These are phyloP conservation scores for Hippophae rhamnoides DNA, from an alignment of 306 rosid genomes.

Conservation along the genomic window DNA sequence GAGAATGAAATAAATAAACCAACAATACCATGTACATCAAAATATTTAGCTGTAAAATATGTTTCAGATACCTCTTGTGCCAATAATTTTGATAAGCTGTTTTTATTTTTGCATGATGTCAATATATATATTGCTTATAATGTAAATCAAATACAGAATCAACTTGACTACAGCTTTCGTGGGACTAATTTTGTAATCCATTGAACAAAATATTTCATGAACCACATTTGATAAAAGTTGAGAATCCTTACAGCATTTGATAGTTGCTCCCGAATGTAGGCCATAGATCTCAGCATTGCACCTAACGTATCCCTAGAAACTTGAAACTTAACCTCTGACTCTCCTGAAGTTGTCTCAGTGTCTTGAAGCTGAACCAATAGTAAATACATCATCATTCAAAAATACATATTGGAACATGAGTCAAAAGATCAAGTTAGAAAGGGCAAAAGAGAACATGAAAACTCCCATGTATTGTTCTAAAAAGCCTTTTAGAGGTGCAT, in stretches of 20 bases:
- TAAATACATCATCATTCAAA: not conserved
- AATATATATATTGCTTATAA: too few relatives aligned
- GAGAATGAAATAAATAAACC: too few relatives aligned
- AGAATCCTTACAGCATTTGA: slow-evolving; percentile 53
- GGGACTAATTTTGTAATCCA: not conserved
- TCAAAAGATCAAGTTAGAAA: not conserved
- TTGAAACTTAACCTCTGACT: slow-evolving; percentile 86
- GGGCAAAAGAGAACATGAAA: too few relatives aligned
- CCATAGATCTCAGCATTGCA: slow-evolving; percentile 93
- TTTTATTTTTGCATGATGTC: too few relatives aligned
- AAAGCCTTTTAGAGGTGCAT: not conserved
- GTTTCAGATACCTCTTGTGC: too few relatives aligned
- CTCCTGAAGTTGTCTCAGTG: slow-evolving; percentile 70
- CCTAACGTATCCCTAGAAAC: slow-evolving; percentile 83
- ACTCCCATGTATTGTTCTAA: not conserved
- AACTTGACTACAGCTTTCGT: not conserved
- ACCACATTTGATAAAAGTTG: not conserved
- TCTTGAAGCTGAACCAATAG: slow-evolving; percentile 61
- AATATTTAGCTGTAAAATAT: too few relatives aligned
- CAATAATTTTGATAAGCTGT: too few relatives aligned
- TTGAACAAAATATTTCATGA: not conserved
- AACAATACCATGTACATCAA: too few relatives aligned
- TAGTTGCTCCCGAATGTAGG: slow-evolving; percentile 93
- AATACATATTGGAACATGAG: not conserved
- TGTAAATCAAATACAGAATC: not conserved